A percentile compares a stretch with the other conserved stretches of the same genome.
Conservation (phyloP, 176 grass and related monocot genomes). For the sorghum (Sorghum bicolor) region Sorghum_bicolor_NCBIv3 NC_012870.2:72026001-72026500, state of each 20-base stretch:
- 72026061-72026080: slow-evolving; percentile 18
- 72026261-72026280: slow-evolving; percentile 25
- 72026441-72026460: slow-evolving; percentile 17
- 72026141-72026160: neutral
- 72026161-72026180: neutral
- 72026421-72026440: slow-evolving; percentile 6
- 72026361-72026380: neutral
- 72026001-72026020: slow-evolving; percentile 82
- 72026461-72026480: neutral
- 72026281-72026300: slow-evolving; percentile 10
- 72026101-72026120: neutral
- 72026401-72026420: neutral
- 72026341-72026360: slow-evolving; percentile 9
- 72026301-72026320: slow-evolving; percentile 30
- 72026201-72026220: slow-evolving; percentile 28
- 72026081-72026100: neutral
- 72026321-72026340: slow-evolving; percentile 9
- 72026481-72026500: neutral
- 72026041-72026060: slow-evolving; percentile 61
- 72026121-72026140: slow-evolving; percentile 14
- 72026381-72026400: neutral
- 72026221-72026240: slow-evolving; percentile 6
- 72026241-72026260: slow-evolving; percentile 36
- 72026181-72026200: slow-evolving; percentile 21
- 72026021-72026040: slow-evolving; percentile 77